Conservation (phyloP, 768 basidiomycete species). For the Trichaptum fuscoviolaceum region DNA sequence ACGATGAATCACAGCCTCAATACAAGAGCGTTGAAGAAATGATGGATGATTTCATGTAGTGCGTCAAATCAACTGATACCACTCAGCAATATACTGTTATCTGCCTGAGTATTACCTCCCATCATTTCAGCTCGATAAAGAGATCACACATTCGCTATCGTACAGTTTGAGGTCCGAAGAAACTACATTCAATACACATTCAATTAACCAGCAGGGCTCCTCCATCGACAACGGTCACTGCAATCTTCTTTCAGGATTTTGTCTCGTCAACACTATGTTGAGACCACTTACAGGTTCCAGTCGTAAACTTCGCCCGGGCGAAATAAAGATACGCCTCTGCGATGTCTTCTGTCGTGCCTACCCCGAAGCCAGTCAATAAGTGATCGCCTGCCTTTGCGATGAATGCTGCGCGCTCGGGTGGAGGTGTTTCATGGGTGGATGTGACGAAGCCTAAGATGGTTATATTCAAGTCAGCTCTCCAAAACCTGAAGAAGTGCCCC, state of each 20-base stretch:
- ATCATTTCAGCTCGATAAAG: no score
- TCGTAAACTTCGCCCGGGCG: slow-evolving; percentile 4
- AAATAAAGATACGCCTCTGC: slow-evolving; percentile 7
- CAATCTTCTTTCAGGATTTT: neutral
- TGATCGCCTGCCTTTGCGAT: neutral
- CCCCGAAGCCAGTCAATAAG: neutral
- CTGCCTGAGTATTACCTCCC: no score
- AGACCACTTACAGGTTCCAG: slow-evolving; percentile 2
- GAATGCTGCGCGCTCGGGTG: neutral
- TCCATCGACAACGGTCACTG: slow-evolving; percentile 4
- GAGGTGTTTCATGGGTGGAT: neutral
- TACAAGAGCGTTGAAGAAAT: slow-evolving; percentile 62
- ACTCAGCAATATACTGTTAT: no score
- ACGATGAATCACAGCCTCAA: slow-evolving; percentile 27
- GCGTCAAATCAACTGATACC: neutral
- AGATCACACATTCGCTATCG: no score
- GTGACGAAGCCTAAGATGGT: neutral
- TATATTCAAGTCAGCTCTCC: neutral
- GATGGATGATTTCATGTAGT: slow-evolving; percentile 85
- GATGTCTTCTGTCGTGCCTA: slow-evolving; percentile 6
- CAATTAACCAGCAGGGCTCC: neutral
- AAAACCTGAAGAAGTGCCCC: neutral
- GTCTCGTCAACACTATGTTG: no score
- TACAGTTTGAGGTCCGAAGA: no score
- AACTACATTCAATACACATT: neutral